Conservation (phyloP, 2,329 filamentous ascomycete species). For the Shiraia sp. region DNA sequence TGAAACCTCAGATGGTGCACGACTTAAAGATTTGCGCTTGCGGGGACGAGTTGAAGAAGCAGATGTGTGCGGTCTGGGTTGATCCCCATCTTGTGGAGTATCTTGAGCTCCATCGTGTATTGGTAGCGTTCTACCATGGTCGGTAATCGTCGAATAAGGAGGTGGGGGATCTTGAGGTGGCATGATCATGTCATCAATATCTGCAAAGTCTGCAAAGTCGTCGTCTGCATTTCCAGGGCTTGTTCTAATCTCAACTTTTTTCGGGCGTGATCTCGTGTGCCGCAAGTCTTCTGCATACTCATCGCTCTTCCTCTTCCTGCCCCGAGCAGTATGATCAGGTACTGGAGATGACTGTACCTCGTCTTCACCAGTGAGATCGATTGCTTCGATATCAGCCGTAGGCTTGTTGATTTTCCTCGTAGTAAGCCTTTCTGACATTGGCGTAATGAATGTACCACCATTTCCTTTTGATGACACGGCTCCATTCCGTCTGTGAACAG, state of each 20-base stretch:
- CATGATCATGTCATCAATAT: constrained; percentile 44
- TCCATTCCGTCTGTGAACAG: constrained; percentile 4
- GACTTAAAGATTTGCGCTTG: constrained; percentile 39
- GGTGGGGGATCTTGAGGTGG: constrained; percentile 36
- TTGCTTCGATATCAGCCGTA: constrained; percentile 34
- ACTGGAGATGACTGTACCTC: constrained; percentile 21
- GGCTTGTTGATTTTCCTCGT: constrained; percentile 13
- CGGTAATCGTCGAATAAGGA: constrained; percentile 51
- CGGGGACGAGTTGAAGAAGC: constrained; percentile 13
- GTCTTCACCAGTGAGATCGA: constrained; percentile 42
- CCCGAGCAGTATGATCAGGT: constrained; percentile 17
- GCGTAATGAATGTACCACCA: constrained; percentile 9
- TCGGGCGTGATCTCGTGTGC: constrained; percentile 19
- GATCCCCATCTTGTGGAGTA: constrained; percentile 16
- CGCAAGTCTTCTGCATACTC: constrained; percentile 42
- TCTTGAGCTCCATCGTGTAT: constrained; percentile 8
- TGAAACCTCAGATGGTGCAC: constrained; percentile 27
- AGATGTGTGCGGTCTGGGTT: constrained; percentile 1
- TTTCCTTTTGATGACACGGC: constrained; percentile 1
- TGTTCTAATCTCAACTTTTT: constrained; percentile 8
- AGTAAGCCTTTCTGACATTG: constrained; percentile 5
- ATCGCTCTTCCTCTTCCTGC: constrained; percentile 53
- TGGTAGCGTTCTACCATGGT: constrained; percentile 2
- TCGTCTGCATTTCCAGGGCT: constrained; percentile 21
- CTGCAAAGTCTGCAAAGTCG: constrained; percentile 45